A percentile compares a stretch with the other conserved stretches of the same genome.
These are phyloP conservation scores for Hypoxylon trugodes DNA, from an alignment of 495 filamentous ascomycete species.

Conservation along the genomic window DNA sequence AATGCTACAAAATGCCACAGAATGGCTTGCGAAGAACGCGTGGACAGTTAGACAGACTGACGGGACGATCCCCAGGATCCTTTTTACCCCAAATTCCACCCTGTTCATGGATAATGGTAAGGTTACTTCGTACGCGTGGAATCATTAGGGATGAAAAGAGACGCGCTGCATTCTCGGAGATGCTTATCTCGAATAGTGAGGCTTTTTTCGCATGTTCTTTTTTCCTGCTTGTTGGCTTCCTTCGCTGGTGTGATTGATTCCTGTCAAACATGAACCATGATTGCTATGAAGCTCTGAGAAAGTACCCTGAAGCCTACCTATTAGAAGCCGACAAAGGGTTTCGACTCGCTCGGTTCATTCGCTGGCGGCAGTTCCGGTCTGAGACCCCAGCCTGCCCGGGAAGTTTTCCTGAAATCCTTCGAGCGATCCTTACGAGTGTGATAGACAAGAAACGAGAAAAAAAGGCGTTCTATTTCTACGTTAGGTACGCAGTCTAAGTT, in stretches of 20 bases:
- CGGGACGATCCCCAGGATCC: conserved; percentile 20
- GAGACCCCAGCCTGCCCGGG: conserved; percentile 33
- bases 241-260: conserved; percentile 16
- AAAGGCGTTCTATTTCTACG: background rate
- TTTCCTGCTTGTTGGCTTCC: conserved; percentile 3
- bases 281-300: background rate
- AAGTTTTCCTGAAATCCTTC: conserved; percentile 26
- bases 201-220: conserved; percentile 13
- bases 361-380: conserved; percentile 15
- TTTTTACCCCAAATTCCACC: conserved; percentile 14
- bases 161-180: conserved; percentile 18
- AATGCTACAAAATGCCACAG: conserved; percentile 11
- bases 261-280: background rate
- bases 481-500: conserved; percentile 26
- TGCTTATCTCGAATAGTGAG: conserved; percentile 13
- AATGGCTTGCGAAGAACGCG: conserved; percentile 21
- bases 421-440: conserved; percentile 16
- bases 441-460: conserved; percentile 9
- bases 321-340: conserved; percentile 18
- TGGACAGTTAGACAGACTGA: conserved; percentile 15
- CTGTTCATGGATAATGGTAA: conserved; percentile 9
- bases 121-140: conserved; percentile 22
- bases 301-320: conserved; percentile 1
- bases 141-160: conserved; percentile 14
- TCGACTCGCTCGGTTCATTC: conserved; percentile 17